phyloP scores from a whole-genome alignment of 305 asterid genomes.

The Solanum aculeatissimum region DNA sequence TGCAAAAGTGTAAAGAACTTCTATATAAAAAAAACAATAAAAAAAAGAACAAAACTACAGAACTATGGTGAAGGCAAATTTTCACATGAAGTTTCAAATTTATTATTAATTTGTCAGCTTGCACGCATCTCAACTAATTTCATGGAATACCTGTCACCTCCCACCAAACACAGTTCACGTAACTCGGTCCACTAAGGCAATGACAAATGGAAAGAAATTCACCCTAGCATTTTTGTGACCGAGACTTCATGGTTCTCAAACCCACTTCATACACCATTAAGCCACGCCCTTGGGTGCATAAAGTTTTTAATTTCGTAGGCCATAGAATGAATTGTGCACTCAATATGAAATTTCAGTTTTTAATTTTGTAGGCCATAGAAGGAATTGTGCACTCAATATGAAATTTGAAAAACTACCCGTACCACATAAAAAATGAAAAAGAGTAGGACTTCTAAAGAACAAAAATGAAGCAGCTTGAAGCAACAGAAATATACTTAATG shows the following conservation, averaged over 20 bases:
- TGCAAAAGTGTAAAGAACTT: background rate
- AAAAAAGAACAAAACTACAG: background rate
- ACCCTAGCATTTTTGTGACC: background rate
- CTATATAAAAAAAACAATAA: background rate
- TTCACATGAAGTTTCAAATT: background rate
- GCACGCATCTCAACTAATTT: background rate
- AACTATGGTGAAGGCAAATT: background rate
- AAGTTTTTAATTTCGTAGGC: background rate
- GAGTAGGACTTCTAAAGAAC: background rate
- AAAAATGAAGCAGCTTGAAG: background rate
- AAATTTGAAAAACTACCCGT: background rate
- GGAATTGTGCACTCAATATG: background rate
- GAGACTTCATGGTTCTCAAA: background rate
- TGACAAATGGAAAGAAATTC: background rate
- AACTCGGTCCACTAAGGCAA: background rate
- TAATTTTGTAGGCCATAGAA: background rate
- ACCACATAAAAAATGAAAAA: background rate
- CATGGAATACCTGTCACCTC: background rate
- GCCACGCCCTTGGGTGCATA: background rate
- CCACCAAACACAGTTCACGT: background rate
- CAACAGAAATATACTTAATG: background rate
- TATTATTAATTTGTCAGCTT: background rate
- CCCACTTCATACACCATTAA: background rate
- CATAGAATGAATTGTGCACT: background rate
- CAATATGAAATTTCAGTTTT: background rate